These are phyloP conservation scores for Metschnikowia orientalis DNA, from an alignment of 805 yeast genomes.

Conservation along the genomic window DNA sequence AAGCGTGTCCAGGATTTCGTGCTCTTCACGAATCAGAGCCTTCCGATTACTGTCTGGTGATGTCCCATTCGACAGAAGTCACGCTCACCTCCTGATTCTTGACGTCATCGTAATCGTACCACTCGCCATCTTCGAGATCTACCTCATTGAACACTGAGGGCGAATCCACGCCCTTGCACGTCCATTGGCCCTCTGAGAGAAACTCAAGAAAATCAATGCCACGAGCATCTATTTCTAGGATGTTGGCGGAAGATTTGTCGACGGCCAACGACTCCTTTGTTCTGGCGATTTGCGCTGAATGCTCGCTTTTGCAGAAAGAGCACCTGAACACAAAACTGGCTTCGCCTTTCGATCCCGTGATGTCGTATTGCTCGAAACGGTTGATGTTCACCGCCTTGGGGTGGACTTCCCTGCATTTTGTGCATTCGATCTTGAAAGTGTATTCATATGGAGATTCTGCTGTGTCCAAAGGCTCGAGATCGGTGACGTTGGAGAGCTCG, in stretches of 20 bases:
- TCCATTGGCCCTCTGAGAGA: conserved; percentile 60
- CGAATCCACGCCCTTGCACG: conserved; percentile 50
- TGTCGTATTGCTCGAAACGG: conserved; percentile 58
- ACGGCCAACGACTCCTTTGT: conserved; percentile 29
- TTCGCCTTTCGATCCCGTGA: conserved; percentile 71
- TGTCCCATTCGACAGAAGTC: conserved; percentile 65
- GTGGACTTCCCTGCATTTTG: conserved; percentile 74
- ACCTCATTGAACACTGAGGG: conserved; percentile 55
- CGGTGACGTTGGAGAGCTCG: conserved; percentile 51
- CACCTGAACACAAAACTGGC: conserved; percentile 82
- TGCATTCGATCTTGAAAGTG: conserved; percentile 69
- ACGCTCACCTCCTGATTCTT: conserved; percentile 77
- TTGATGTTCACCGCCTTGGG: conserved; percentile 67
- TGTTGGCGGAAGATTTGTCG: conserved; percentile 40
- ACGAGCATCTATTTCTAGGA: conserved; percentile 77
- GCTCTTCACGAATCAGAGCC: too few species aligned
- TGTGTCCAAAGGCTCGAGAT: conserved; percentile 57
- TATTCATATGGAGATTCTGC: conserved; percentile 64
- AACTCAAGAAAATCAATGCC: conserved; percentile 75
- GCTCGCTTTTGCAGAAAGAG: conserved; percentile 51
- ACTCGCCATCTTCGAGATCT: conserved; percentile 75
- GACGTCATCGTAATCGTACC: conserved; percentile 94
- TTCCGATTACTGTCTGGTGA: conserved; percentile 29
- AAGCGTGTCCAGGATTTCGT: too few species aligned
- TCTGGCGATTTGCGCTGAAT: conserved; percentile 31